These are phyloP conservation scores for Trichoderma atroviride DNA, from an alignment of 2,329 filamentous ascomycete genomes.

Conservation along the genomic window DNA sequence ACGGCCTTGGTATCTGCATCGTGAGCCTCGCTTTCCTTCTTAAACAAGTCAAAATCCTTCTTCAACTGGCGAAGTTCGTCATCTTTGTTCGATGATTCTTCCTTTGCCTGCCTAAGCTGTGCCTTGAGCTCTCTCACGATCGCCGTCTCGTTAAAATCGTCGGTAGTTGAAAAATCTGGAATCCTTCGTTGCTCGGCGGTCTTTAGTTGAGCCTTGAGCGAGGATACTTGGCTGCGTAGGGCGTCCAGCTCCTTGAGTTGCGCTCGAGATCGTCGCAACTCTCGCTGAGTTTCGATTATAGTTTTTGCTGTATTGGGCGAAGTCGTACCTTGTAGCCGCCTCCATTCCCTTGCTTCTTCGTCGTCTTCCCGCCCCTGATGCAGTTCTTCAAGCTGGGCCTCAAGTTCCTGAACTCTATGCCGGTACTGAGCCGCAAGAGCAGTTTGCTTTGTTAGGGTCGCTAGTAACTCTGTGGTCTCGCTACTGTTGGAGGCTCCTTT, in stretches of 20 bases:
- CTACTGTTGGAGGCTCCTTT: constrained; percentile 43
- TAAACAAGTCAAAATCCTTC: constrained; percentile 57
- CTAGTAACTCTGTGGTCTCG: constrained; percentile 52
- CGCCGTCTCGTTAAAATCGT: constrained; percentile 32
- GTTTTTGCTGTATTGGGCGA: constrained; percentile 56
- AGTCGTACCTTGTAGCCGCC: constrained; percentile 43
- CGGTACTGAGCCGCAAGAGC: constrained; percentile 61
- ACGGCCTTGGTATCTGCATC: constrained; percentile 60
- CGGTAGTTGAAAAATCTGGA: constrained; percentile 40
- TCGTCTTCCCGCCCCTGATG: constrained; percentile 43
- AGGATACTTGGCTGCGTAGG: constrained; percentile 56
- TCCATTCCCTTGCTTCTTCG: constrained; percentile 21
- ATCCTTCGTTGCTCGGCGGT: constrained; percentile 42
- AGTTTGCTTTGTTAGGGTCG: constrained; percentile 61
- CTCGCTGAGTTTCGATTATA: constrained; percentile 55
- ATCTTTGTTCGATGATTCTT: constrained; percentile 52
- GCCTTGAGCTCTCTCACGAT: constrained; percentile 44
- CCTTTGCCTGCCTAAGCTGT: constrained; percentile 49
- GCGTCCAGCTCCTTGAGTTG: constrained; percentile 56
- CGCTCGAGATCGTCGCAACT: constrained; percentile 56
- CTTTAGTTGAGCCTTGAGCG: constrained; percentile 55
- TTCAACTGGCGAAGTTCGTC: constrained; percentile 53
- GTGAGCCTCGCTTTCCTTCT: constrained; percentile 55
- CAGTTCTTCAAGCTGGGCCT: constrained; percentile 50
- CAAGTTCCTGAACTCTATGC: constrained; percentile 61